These are phyloP conservation scores for Hura crepitans DNA, from an alignment of 441 rosid species.

Conservation along the genomic window DNA sequence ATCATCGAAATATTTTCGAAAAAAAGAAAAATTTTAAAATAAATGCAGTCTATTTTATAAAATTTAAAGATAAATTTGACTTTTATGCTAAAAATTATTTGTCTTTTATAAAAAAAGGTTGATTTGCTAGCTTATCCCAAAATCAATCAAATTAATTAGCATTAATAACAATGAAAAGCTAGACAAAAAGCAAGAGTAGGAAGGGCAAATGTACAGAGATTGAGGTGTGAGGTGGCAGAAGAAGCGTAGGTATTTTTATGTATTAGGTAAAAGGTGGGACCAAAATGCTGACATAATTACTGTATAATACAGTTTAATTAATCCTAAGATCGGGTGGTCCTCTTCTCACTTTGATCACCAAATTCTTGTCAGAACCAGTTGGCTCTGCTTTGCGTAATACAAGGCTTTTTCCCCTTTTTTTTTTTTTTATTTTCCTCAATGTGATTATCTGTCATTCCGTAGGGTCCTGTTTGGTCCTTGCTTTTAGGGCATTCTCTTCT, in stretches of 20 bases:
- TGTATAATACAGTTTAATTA: not conserved
- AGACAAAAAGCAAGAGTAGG: too few relatives aligned
- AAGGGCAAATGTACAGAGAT: not conserved
- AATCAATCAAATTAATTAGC: not conserved
- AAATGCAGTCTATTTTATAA: too few relatives aligned
- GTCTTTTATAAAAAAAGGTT: too few relatives aligned
- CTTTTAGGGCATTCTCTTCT: too few relatives aligned
- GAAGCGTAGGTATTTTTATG: not conserved
- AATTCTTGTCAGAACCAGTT: conserved; percentile 13
- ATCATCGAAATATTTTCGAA: too few relatives aligned
- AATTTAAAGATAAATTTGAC: too few relatives aligned
- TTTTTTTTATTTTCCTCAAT: not conserved
- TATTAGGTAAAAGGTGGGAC: conserved; percentile 12
- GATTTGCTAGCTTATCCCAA: not conserved
- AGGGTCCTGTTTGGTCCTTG: not conserved
- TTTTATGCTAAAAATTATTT: too few relatives aligned
- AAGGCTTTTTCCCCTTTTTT: not conserved
- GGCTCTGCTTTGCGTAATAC: conserved; percentile 22
- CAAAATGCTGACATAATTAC: not conserved
- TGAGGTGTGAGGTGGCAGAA: not conserved
- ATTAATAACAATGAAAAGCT: too few relatives aligned
- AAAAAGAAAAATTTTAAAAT: too few relatives aligned
- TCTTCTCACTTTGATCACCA: not conserved
- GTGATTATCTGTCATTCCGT: conserved; percentile 11
- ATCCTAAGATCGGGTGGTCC: not conserved